Evolutionary conservation across 2,329 filamentous ascomycete species (phyloP), one percentile per base, ranked within the genome.

Genomic region (Macrophomina pseudophaseolina): DNA sequence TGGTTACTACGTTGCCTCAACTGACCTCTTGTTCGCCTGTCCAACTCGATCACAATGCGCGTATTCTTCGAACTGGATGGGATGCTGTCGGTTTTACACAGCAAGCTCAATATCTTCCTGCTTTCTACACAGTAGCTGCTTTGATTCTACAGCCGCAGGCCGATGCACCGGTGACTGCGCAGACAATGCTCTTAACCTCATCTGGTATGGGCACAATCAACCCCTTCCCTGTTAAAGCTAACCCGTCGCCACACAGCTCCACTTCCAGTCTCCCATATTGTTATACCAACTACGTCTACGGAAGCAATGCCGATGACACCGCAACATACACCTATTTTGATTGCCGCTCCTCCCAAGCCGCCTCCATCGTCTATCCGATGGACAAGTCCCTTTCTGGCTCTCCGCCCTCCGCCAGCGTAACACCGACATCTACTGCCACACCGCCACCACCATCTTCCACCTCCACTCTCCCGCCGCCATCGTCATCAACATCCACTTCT

Each of bases 261-360:
- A 18, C 32, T 18, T 53, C 51, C 32, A 33, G 18, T 32, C 33
- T 14, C 14, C 51, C 51, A n/a, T 53, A 53, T 16, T 53, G 51
- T 32, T 53, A 53, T 16, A 53, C 32, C 30, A 53, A 53, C 32
- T 4, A 30, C 14, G 51, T 53, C 16, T 38, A 35, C 51, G 51
- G 51, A 30, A 53, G 51, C 51, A 14, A 53, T 32, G 51, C 51
- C 3, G 30, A 53, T 5, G 51, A 53, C 30, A 35, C 51, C 16
- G 35, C 12, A 11, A 30, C 51, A 12, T 53, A 53, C 32, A 18
- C 32, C 7, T 53, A 38, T 16, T 53, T 6, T 28, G 51, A 53
- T 32, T 53, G 51, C 51, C 51, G 51, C 14, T 53, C 51, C 32
- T 53, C 51, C 14, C 51, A 53, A 14, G 51, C 51, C 14, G 9